These are phyloP conservation scores for Pichia sp. DNA, from an alignment of 1,139 yeast genomes.

Conservation along the genomic window DNA sequence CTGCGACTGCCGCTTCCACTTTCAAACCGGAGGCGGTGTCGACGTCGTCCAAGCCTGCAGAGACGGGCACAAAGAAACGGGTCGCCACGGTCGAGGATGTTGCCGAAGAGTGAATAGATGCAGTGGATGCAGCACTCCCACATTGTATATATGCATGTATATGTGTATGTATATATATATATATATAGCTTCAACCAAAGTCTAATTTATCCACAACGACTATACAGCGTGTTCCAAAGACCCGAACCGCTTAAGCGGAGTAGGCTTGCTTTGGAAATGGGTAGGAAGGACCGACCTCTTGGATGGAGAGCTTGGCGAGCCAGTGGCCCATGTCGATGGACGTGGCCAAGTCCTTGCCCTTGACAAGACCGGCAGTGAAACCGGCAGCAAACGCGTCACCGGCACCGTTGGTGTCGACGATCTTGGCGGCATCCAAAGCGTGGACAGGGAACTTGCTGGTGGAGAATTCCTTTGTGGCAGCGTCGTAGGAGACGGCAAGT, in stretches of 20 bases:
- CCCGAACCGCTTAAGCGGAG: conserved; percentile 22
- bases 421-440: conserved; percentile 58
- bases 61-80: conserved; percentile 23
- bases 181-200: not conserved
- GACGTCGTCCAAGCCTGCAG: conserved; percentile 7
- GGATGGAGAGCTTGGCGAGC: conserved; percentile 90
- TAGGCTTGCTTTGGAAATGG: conserved; percentile 75
- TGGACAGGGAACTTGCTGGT: conserved; percentile 62
- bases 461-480: conserved; percentile 42
- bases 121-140: not conserved
- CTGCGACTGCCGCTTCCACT: not conserved
- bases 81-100: conserved; percentile 28
- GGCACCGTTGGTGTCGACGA: conserved; percentile 96
- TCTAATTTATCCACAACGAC: not conserved
- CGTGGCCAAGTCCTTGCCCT: conserved; percentile 59
- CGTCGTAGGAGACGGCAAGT: conserved; percentile 58
- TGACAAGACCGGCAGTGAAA: conserved; percentile 82
- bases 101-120: conserved; percentile 16
- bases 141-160: not conserved
- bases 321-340: conserved; percentile 89
- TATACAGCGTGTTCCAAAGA: no score
- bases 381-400: conserved; percentile 99
- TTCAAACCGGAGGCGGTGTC: not conserved
- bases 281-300: conserved; percentile 91
- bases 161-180: not conserved